Evolutionary conservation across 2,329 filamentous ascomycete genomes (phyloP).

Genomic region (Zymoseptoria brevis): DNA sequence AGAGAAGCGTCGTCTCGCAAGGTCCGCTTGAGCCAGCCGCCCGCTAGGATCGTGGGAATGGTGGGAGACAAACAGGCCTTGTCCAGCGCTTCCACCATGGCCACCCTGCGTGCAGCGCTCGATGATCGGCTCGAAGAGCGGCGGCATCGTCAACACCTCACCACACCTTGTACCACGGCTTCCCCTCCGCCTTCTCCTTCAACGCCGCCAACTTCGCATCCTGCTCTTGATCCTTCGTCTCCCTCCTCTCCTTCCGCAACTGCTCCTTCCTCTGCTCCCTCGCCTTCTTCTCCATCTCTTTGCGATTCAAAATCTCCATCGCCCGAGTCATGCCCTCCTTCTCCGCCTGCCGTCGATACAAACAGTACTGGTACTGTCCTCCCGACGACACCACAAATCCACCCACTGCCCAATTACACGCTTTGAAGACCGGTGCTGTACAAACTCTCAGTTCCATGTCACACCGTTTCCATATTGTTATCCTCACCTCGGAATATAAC

Average conservation of each 20-base stretch:
- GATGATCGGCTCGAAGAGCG: too few relatives aligned
- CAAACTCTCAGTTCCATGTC: slow-evolving; percentile 11
- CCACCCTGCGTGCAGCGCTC: too few relatives aligned
- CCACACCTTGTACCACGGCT: slow-evolving; percentile 32
- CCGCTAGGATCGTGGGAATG: too few relatives aligned
- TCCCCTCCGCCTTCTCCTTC: slow-evolving; percentile 17
- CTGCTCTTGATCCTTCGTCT: slow-evolving; percentile 38
- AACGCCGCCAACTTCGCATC: slow-evolving; percentile 29
- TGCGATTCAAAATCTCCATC: slow-evolving; percentile 70
- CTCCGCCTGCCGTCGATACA: slow-evolving; percentile 65
- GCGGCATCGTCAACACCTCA: too few relatives aligned
- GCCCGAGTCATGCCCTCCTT: slow-evolving; percentile 75
- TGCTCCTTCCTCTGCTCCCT: slow-evolving; percentile 39
- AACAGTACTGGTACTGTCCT: slow-evolving; percentile 75
- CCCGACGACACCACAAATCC: slow-evolving; percentile 64
- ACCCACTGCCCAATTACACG: slow-evolving; percentile 80
- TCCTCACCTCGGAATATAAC: slow-evolving; percentile 65
- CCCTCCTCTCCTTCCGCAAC: slow-evolving; percentile 32
- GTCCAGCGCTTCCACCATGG: too few relatives aligned
- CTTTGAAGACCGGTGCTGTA: slow-evolving; percentile 52
- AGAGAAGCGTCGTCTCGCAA: too few relatives aligned
- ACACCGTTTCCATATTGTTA: not conserved
- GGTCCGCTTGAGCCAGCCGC: too few relatives aligned
- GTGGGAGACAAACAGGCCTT: too few relatives aligned
- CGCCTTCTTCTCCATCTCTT: slow-evolving; percentile 56